These are phyloP conservation scores for Acorus gramineus DNA, from an alignment of 106 monocot genomes.

Conservation along the genomic window DNA sequence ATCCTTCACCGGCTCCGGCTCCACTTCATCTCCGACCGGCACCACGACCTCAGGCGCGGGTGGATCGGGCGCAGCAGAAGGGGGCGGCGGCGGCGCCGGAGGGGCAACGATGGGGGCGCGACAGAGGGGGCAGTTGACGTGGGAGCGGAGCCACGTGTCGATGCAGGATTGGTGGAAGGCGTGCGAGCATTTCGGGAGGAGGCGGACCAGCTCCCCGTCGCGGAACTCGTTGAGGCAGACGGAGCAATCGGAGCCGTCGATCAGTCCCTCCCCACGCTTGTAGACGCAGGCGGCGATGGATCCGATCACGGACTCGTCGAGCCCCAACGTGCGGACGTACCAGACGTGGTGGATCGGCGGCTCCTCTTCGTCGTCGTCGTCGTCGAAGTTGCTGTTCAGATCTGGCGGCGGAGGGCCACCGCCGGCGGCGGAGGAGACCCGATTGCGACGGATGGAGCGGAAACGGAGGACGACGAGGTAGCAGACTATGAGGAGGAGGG, in stretches of 20 bases:
- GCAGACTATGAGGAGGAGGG: conserved; percentile 22
- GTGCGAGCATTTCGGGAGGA: conserved; percentile 74
- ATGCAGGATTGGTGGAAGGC: conserved; percentile 74
- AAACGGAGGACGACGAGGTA: conserved; percentile 10
- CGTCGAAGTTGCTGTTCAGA: background rate
- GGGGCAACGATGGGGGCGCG: conserved; percentile 49
- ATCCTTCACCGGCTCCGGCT: background rate
- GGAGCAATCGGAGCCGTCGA: conserved; percentile 49
- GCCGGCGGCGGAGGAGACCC: background rate
- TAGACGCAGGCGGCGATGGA: conserved; percentile 49
- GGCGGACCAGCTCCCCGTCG: conserved; percentile 62
- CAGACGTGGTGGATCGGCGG: conserved; percentile 54
- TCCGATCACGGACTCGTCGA: conserved; percentile 59
- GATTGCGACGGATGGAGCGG: conserved; percentile 12
- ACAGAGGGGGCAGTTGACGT: conserved; percentile 82
- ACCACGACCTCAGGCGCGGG: background rate
- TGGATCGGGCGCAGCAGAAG: background rate
- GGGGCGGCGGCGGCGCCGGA: background rate
- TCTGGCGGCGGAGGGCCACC: background rate
- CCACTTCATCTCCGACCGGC: conserved; percentile 5
- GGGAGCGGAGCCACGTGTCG: conserved; percentile 76
- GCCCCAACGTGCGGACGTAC: conserved; percentile 71
- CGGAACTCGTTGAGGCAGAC: conserved; percentile 75
- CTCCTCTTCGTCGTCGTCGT: background rate
- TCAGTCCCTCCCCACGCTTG: conserved; percentile 25